phyloP scores from a whole-genome alignment of 2,329 filamentous ascomycete genomes.

The Hypoxylon sp. region DNA sequence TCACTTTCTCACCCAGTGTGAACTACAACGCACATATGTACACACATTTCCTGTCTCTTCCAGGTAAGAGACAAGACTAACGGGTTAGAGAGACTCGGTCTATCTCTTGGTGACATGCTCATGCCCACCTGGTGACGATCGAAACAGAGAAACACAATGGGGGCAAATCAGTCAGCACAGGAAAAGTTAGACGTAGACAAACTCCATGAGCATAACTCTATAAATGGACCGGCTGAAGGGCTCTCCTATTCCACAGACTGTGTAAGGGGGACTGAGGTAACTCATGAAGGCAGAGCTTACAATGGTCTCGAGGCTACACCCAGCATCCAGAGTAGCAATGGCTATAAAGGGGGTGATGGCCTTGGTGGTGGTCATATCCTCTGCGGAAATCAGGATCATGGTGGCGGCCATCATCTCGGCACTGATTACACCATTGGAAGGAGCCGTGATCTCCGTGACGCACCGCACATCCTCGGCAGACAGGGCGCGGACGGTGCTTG shows the following conservation, averaged over 20 bases:
- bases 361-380: background rate
- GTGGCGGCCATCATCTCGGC: background rate
- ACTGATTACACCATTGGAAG: background rate
- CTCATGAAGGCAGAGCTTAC: background rate
- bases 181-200: background rate
- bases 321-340: background rate
- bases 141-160: conserved; percentile 15
- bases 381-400: background rate
- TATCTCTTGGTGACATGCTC: background rate
- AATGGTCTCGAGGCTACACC: background rate
- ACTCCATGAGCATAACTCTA: background rate
- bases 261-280: background rate
- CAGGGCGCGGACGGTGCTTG: background rate
- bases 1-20: background rate
- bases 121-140: background rate
- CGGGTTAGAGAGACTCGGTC: background rate
- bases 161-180: conserved; percentile 13
- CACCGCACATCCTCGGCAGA: background rate
- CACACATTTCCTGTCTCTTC: background rate
- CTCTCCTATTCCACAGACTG: background rate
- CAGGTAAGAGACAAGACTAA: background rate
- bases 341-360: background rate
- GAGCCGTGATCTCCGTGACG: background rate
- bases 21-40: background rate
- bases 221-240: background rate